Evolutionary conservation across 1,284 basidiomycete genomes (phyloP).

Genomic region (Malassezia sympodialis): DNA sequence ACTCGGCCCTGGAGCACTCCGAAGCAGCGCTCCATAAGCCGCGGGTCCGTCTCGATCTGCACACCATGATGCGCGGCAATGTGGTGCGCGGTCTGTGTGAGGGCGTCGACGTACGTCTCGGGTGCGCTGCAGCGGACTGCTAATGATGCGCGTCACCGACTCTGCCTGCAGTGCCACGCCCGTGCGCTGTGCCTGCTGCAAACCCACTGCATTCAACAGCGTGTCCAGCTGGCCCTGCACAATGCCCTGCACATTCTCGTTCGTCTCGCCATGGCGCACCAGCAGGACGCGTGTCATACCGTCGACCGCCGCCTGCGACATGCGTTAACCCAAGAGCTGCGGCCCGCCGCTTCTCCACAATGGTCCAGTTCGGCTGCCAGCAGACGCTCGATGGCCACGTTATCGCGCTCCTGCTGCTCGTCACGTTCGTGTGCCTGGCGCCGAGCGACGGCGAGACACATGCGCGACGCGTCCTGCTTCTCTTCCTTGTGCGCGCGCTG

Average conservation of each 20-base stretch:
- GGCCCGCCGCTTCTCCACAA: constrained; percentile 1
- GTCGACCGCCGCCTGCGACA: background rate
- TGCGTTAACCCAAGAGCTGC: background rate
- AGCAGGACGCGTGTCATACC: constrained; percentile 25
- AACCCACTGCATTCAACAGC: constrained; percentile 30
- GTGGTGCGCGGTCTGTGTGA: constrained; percentile 14
- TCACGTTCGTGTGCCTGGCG: constrained; percentile 11
- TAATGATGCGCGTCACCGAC: constrained; percentile 31
- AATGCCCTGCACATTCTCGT: constrained; percentile 39
- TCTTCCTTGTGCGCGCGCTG: constrained; percentile 9
- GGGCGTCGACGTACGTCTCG: constrained; percentile 5
- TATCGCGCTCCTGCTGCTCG: constrained; percentile 10
- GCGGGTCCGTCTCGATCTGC: constrained; percentile 23
- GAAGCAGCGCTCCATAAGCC: constrained; percentile 39
- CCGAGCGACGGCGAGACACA: background rate
- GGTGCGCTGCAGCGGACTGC: constrained; percentile 33
- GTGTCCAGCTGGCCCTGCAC: constrained; percentile 47
- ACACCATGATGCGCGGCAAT: constrained; percentile 15
- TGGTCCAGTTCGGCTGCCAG: constrained; percentile 9
- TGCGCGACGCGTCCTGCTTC: constrained; percentile 3
- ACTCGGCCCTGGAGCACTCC: constrained; percentile 37
- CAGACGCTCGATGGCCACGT: constrained; percentile 9
- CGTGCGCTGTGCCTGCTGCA: constrained; percentile 29
- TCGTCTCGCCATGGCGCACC: constrained; percentile 43
- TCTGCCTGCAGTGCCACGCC: constrained; percentile 24